Conservation (phyloP, 192 early-diverging fungal species). For the Rhizophagus clarus region DNA sequence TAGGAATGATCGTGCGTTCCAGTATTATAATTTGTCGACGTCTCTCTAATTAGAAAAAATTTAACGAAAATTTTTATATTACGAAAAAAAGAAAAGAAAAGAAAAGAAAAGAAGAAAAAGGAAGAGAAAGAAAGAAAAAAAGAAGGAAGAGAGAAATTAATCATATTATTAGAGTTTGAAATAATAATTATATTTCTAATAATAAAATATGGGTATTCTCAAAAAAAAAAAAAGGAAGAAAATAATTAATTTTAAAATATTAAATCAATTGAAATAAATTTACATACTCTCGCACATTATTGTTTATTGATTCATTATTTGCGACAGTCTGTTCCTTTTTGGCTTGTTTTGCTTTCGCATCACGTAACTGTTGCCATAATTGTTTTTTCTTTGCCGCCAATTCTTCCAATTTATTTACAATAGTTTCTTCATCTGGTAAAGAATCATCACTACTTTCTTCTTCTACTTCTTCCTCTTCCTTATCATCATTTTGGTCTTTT, state of each 20-base stretch:
- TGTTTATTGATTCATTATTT: not conserved
- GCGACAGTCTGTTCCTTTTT: not conserved
- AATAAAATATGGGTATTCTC: not conserved
- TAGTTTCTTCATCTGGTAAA: not conserved
- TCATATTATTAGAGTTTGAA: no score
- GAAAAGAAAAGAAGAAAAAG: no score
- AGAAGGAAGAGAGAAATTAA: no score
- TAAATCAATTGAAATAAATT: not conserved
- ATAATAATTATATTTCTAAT: not conserved
- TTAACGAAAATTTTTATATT: no score
- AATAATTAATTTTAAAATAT: not conserved
- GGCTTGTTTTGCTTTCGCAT: not conserved
- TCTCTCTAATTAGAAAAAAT: no score
- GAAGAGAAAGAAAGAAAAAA: no score
- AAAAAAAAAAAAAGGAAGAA: no score
- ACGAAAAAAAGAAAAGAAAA: no score
- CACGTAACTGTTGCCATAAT: not conserved
- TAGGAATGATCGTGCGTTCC: no score
- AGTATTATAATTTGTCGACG: no score
- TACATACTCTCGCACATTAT: not conserved
- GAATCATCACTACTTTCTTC: not conserved
- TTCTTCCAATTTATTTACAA: not conserved
- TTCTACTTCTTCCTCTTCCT: not conserved
- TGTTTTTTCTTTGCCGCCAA: not conserved
- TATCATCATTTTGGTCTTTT: not conserved